Conservation (phyloP, 2,329 filamentous ascomycete species). For the Cercospora sp. region DNA sequence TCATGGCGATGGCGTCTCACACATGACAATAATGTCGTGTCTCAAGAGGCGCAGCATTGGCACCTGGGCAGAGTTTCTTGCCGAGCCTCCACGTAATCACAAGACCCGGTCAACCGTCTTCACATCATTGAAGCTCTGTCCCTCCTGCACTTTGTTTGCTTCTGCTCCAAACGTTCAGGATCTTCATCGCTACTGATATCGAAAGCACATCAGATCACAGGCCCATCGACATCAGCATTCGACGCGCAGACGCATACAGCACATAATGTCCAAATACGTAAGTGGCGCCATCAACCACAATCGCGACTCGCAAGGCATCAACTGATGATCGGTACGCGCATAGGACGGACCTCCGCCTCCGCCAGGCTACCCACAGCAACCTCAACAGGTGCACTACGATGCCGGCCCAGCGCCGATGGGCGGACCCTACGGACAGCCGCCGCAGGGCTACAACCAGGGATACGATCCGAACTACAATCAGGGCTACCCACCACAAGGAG, state of each 20-base stretch:
- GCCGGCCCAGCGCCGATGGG: conserved; percentile 18
- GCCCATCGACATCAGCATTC: not conserved
- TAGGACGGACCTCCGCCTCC: conserved; percentile 27
- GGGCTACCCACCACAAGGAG: conserved; percentile 33
- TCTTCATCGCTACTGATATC: not conserved
- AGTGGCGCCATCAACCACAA: conserved; percentile 2
- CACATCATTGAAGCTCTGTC: conserved; percentile 2
- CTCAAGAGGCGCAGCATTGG: conserved; percentile 4
- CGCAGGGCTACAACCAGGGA: conserved; percentile 10
- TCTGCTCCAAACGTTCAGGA: not conserved
- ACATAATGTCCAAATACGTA: conserved; percentile 12
- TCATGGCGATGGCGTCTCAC: not conserved
- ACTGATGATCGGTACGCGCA: not conserved
- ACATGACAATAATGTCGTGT: not conserved
- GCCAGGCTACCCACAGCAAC: conserved; percentile 31
- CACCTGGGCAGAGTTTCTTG: conserved; percentile 2
- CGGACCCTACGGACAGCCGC: conserved; percentile 18
- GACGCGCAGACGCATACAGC: not conserved
- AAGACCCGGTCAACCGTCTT: conserved; percentile 2
- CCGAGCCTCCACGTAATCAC: conserved; percentile 7
- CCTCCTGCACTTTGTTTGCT: conserved; percentile 3
- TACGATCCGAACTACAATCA: conserved; percentile 8
- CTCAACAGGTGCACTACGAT: conserved; percentile 27
- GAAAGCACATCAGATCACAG: not conserved
- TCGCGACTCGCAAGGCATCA: not conserved